Evolutionary conservation across 331 rosid species (phyloP), one percentile per base, ranked within the genome.

Genomic region (Saraca asoca): DNA sequence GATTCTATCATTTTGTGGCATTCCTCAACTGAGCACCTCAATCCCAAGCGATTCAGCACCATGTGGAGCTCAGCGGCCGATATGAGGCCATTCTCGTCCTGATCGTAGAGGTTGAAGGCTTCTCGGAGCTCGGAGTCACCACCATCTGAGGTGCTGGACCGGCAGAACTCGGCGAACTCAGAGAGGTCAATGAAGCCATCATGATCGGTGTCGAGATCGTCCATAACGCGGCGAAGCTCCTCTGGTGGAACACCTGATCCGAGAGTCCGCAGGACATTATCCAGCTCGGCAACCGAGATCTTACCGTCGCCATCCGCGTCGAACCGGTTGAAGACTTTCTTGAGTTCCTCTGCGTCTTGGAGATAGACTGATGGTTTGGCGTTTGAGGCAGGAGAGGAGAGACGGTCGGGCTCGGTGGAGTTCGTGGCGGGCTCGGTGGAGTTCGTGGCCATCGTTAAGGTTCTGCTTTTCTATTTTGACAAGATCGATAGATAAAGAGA

Each of bases 31-130:
- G 89, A 68, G 60, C 90, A 87, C 11, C 37, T 72, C 86, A 90
- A 73, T 12, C 88, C 89, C 52, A 93, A 85, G 29, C 86, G 85
- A 54, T 70, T 86, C 72, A 94, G 78, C 38, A 94, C 97, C 44
- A 76, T 69, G 49, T 64, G 87, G 66, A 94, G 91, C 55, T 94
- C 97, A 0, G 70, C 4, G 12, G 82, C 45, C 13, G 97, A 94
- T 71, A 94, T 94, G 63, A 81, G 89, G 33, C 99, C 97, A 69
- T 94, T 86, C 55, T 68, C 77, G 58, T 94, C 89, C 73, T 81
- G 81, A 51, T 94, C 99, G 77, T 94, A 94, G 68, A 90, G 96
- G 44, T 85, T 63, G 68, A 94, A 94, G 19, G 99, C 96, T 0
- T 86, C 97, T 0, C 69, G 85, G 19, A 94, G 91, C 84, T 88